Evolutionary conservation across 805 yeast species (phyloP).

Genomic region (Candida nitratophila): DNA sequence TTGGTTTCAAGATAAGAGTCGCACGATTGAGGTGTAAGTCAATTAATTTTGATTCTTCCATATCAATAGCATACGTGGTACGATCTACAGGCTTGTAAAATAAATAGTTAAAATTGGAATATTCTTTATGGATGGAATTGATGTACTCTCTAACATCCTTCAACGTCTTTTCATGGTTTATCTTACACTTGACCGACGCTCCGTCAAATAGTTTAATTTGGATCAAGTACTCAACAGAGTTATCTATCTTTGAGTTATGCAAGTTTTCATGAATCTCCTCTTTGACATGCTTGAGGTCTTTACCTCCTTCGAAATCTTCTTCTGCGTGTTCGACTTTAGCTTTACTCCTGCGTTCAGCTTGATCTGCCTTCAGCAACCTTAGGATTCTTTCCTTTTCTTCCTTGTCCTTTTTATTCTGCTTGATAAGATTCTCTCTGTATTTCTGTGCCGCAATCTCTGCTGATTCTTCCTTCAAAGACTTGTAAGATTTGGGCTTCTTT

Average conservation of each 20-base stretch:
- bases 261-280: slow-evolving; percentile 16
- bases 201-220: slow-evolving; percentile 64
- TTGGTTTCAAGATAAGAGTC: slow-evolving; percentile 65
- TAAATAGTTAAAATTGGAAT: slow-evolving; percentile 40
- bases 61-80: slow-evolving; percentile 52
- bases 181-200: slow-evolving; percentile 43
- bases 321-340: neutral
- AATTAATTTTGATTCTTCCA: slow-evolving; percentile 47
- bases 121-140: slow-evolving; percentile 39
- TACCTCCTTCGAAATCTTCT: neutral
- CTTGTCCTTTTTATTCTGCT: slow-evolving; percentile 28
- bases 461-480: slow-evolving; percentile 32
- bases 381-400: slow-evolving; percentile 53
- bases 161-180: slow-evolving; percentile 38
- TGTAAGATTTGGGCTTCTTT: slow-evolving; percentile 5
- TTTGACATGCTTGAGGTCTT: slow-evolving; percentile 2
- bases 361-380: slow-evolving; percentile 44
- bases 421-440: slow-evolving; percentile 31
- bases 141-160: slow-evolving; percentile 57
- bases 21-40: slow-evolving; percentile 60
- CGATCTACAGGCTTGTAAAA: slow-evolving; percentile 53
- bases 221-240: slow-evolving; percentile 36
- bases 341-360: slow-evolving; percentile 33
- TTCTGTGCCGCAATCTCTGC: slow-evolving; percentile 31
- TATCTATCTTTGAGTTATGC: slow-evolving; percentile 13